Base-by-base conservation (phyloP, 2,329 filamentous ascomycete species). In the Ilyonectria destructans region DNA sequence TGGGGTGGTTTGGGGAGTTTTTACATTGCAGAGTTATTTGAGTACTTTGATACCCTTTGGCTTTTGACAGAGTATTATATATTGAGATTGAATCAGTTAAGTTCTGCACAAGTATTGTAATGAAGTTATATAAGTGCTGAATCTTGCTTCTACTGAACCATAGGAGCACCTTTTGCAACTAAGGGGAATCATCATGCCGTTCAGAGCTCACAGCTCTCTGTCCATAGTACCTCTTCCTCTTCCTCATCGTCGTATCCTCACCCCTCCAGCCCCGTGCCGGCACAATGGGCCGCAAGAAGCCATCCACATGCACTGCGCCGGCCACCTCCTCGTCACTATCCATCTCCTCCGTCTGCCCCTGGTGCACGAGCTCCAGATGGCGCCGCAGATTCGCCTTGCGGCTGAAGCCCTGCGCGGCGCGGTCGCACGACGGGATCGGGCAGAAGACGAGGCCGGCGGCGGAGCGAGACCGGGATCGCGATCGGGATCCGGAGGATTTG, bases 281-380 rank as follows among this genome's bases (percentile, higher is more conserved):
- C 65, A 82, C 81, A 59, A 93, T 85, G 4, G 87, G 86, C 75
- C 84, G 83, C 73, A 94, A 71, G 74, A 92, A 94, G 0, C 91
- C 89, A 77, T 94, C 91, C 1, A 89, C 86, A 73, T 93, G 91
- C 21, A 93, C 89, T 0, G 85, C 91, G 0, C 90, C 91, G 9
- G 85, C 72, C 74, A 89, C 86, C 74, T 90, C 88, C 64, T 86
- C 87, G 73, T 83, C 86, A 66, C 85, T 82, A 21, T 82, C 81
- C 35, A 77, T 71, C 40, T 82, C 74, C 13, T 76, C 76, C 75
- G 61, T 77, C 79, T 60, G 78, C 74, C 77, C 78, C n/a, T 78
- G 77, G 67, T 85, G 83, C 19, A 85, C 73, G 7, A 79, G 74
- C 37, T 78, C 73, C 68, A 85, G 71, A 59, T 85, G 83, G 12